Conservation (phyloP, 2,329 filamentous ascomycete genomes). For the Drechslera avenae region DNA sequence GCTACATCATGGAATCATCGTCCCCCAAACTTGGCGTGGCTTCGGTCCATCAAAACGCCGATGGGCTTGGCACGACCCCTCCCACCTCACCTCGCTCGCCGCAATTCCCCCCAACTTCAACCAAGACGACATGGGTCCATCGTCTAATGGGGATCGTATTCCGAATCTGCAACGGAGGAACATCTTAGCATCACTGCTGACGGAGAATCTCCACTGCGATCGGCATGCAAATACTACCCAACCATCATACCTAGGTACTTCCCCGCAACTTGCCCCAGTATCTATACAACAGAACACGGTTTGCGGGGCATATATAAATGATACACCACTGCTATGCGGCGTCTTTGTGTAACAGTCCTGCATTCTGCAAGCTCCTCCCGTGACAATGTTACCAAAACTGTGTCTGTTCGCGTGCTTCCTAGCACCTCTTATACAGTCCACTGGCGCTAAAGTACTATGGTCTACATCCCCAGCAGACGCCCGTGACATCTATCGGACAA, state of each 20-base stretch:
- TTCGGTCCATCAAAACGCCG: constrained; percentile 20
- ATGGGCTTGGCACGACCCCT: constrained; percentile 1
- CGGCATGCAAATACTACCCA: neutral
- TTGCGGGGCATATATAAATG: neutral
- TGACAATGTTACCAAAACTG: neutral
- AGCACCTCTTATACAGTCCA: neutral
- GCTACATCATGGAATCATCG: constrained; percentile 20
- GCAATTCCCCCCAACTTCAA: no score
- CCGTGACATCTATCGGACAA: constrained; percentile 30
- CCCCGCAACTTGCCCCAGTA: constrained; percentile 4
- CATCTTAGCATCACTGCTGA: neutral
- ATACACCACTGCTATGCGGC: neutral
- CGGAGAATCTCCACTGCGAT: constrained; percentile 15
- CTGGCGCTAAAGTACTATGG: constrained; percentile 27
- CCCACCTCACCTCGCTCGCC: neutral
- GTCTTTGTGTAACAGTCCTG: neutral
- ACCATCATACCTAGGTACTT: neutral
- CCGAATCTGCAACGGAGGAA: neutral
- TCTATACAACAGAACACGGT: neutral
- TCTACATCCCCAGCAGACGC: constrained; percentile 24
- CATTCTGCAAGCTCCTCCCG: neutral
- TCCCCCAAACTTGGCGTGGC: constrained; percentile 18
- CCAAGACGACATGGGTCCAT: neutral
- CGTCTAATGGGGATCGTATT: neutral
- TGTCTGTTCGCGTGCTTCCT: neutral